Percentiles rank a stretch among this genome's conserved stretches.
These are phyloP conservation scores for Boletus sp. DNA, from an alignment of 768 basidiomycete species.

Conservation along the genomic window DNA sequence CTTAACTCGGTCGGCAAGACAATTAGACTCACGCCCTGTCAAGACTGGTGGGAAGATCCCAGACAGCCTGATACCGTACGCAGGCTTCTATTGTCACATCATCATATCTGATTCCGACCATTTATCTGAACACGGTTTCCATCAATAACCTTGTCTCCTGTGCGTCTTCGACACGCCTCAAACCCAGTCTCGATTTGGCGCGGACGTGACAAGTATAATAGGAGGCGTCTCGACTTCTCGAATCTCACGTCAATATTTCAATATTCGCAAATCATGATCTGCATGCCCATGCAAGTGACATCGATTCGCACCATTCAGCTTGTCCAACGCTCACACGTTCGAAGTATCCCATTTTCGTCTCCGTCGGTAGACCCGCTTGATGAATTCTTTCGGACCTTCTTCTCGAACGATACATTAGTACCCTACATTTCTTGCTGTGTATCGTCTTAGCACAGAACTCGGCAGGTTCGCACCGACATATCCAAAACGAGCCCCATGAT, in stretches of 20 bases:
- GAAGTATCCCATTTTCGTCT: neutral
- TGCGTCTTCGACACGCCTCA: neutral
- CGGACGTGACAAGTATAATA: neutral
- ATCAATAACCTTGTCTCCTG: neutral
- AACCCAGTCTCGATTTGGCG: neutral
- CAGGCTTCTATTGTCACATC: neutral
- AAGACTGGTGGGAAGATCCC: neutral
- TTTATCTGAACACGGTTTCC: neutral
- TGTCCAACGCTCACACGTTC: neutral
- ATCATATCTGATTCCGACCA: neutral
- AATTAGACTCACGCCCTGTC: neutral
- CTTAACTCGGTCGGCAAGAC: neutral
- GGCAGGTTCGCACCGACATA: neutral
- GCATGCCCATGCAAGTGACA: neutral
- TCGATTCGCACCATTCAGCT: neutral
- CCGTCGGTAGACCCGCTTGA: neutral
- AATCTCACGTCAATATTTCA: neutral
- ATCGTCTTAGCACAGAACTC: neutral
- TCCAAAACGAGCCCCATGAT: neutral
- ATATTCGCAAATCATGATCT: too few relatives aligned
- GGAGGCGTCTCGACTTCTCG: neutral
- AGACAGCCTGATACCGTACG: neutral
- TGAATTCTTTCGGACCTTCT: neutral
- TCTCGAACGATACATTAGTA: neutral
- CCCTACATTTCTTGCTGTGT: slow-evolving; percentile 9